Evolutionary conservation across 768 basidiomycete genomes (phyloP).

Genomic region (Cyclocybe cylindracea): DNA sequence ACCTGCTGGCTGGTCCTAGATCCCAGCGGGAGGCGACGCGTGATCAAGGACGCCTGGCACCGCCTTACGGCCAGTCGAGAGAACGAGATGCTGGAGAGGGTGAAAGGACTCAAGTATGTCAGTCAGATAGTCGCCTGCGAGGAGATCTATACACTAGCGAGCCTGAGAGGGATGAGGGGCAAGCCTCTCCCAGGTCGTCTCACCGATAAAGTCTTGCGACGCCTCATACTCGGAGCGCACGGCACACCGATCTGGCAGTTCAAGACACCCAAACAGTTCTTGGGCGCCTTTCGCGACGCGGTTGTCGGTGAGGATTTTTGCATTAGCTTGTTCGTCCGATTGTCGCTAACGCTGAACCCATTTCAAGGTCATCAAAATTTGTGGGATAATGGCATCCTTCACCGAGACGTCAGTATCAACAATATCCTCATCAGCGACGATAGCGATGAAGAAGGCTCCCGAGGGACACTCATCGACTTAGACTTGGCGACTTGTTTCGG

Average conservation of each 20-base stretch:
- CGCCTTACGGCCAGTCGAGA: constrained; percentile 5
- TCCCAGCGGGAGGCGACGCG: neutral
- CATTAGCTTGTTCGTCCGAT: neutral
- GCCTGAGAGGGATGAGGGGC: neutral
- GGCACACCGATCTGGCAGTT: constrained; percentile 13
- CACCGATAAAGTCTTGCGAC: constrained; percentile 7
- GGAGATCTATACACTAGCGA: neutral
- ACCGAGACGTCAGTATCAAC: constrained; percentile 25
- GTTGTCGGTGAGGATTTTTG: constrained; percentile 12
- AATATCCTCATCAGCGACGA: constrained; percentile 20
- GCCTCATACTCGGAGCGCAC: constrained; percentile 13
- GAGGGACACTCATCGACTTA: constrained; percentile 13
- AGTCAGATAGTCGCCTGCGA: constrained; percentile 12
- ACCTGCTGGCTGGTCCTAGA: constrained; percentile 17
- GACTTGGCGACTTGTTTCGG: constrained; percentile 12
- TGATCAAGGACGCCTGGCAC: constrained; percentile 26
- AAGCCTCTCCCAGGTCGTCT: neutral
- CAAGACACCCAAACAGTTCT: constrained; percentile 2
- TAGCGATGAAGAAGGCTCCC: neutral
- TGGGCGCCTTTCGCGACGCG: constrained; percentile 16
- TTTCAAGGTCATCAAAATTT: constrained; percentile 16
- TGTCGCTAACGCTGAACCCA: neutral
- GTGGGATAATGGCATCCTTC: constrained; percentile 17
- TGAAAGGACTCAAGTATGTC: constrained; percentile 13
- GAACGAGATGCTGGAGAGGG: constrained; percentile 7